Percentiles rank a stretch among this genome's conserved stretches.
Evolutionary conservation across 139 green algal species (phyloP).

Genomic region (Chlamydomonas eustigma): DNA sequence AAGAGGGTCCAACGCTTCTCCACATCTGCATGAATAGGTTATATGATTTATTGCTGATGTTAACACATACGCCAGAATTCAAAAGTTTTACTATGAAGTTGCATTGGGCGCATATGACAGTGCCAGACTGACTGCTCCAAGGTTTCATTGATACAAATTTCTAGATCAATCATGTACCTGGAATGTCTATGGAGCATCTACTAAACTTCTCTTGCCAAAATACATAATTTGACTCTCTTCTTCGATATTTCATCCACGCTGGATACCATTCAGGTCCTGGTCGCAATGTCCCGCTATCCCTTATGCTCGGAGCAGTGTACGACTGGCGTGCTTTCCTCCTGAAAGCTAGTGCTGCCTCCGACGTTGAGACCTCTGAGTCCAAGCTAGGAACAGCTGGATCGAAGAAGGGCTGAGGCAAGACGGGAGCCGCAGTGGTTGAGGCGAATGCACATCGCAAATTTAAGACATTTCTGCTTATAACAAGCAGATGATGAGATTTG

Average conservation of each 20-base stretch:
- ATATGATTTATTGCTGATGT: too few species aligned
- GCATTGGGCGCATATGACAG: too few species aligned
- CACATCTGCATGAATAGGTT: conserved; percentile 22
- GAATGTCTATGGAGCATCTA: conserved; percentile 44
- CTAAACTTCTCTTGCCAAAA: conserved; percentile 60
- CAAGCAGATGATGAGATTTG: too few species aligned
- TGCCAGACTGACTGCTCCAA: too few species aligned
- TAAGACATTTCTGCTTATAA: too few species aligned
- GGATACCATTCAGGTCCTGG: conserved; percentile 46
- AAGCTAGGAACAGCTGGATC: neutral
- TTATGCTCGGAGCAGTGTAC: conserved; percentile 10
- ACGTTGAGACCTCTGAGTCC: neutral
- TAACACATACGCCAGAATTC: too few species aligned
- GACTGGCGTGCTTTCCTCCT: neutral
- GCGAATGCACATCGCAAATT: too few species aligned
- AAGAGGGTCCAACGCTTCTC: conserved; percentile 61
- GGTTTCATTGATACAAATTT: too few species aligned
- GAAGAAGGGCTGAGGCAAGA: neutral
- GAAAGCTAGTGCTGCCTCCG: neutral
- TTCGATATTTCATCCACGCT: conserved; percentile 53
- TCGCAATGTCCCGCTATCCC: conserved; percentile 34
- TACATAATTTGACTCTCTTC: conserved; percentile 52
- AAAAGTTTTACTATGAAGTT: too few species aligned
- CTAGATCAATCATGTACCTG: too few species aligned
- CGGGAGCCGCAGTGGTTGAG: too few species aligned